Conservation (phyloP, 2,329 filamentous ascomycete species). For the Uncinocarpus reesii region DNA sequence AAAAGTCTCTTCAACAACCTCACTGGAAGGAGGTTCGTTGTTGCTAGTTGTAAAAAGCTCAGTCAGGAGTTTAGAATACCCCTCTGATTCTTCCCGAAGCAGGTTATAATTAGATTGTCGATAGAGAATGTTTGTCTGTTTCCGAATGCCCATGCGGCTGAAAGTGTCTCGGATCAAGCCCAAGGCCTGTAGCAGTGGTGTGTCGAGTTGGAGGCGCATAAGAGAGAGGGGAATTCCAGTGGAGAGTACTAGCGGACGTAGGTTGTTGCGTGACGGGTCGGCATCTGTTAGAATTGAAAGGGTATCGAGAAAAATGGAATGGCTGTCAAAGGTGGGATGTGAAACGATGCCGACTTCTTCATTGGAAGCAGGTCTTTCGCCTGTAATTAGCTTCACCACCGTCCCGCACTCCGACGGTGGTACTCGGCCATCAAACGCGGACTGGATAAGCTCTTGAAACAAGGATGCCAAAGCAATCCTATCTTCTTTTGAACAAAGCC, state of each 20-base stretch:
- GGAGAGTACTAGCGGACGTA: constrained; percentile 60
- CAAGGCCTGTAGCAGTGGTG: constrained; percentile 60
- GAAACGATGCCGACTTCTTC: constrained; percentile 41
- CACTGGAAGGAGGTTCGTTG: constrained; percentile 59
- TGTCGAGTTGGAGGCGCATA: constrained; percentile 77
- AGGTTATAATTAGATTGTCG: constrained; percentile 96
- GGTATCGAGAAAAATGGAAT: constrained; percentile 69
- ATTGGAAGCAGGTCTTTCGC: constrained; percentile 39
- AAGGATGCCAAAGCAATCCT: constrained; percentile 57
- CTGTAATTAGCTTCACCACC: constrained; percentile 64
- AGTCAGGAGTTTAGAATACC: constrained; percentile 90
- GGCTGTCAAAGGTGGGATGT: constrained; percentile 49
- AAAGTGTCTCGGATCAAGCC: constrained; percentile 81
- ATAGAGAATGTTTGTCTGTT: constrained; percentile 87
- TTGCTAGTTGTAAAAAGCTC: constrained; percentile 87
- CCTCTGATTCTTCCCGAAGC: constrained; percentile 87
- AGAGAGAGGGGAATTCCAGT: constrained; percentile 60
- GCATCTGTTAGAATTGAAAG: constrained; percentile 68
- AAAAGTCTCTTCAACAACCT: constrained; percentile 74
- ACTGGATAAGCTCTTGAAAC: constrained; percentile 75
- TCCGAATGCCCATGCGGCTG: constrained; percentile 68
- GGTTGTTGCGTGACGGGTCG: constrained; percentile 47
- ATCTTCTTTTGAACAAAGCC: constrained; percentile 58
- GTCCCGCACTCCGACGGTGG: constrained; percentile 58
- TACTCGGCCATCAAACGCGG: constrained; percentile 60